Evolutionary conservation across 192 early-diverging fungal species (phyloP).

Genomic region (Umbelopsis isabellina): DNA sequence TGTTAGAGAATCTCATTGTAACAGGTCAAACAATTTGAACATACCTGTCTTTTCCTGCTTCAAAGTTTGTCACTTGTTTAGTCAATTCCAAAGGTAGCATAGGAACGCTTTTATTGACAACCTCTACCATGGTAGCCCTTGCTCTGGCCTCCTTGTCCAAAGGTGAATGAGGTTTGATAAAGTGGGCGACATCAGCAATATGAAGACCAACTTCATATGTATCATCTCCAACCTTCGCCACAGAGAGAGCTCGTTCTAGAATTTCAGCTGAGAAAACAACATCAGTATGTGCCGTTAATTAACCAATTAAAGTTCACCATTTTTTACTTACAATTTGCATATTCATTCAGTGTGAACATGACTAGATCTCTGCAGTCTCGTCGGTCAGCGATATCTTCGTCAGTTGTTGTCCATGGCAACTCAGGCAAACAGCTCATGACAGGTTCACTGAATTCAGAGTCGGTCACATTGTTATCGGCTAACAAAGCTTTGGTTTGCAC

Average conservation of each 20-base stretch:
- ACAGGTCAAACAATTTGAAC: not conserved
- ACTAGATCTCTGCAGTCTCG: slow-evolving; percentile 69
- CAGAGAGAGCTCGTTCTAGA: slow-evolving; percentile 80
- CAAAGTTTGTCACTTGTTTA: slow-evolving; percentile 92
- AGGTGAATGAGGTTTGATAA: slow-evolving; percentile 88
- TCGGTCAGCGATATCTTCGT: slow-evolving; percentile 61
- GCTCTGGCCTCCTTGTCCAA: slow-evolving; percentile 93
- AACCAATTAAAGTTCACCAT: not conserved
- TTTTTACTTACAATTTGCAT: slow-evolving; percentile 61
- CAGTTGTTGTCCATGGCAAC: slow-evolving; percentile 79
- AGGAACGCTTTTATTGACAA: slow-evolving; percentile 97
- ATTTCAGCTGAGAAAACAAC: not conserved
- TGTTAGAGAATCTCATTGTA: not conserved
- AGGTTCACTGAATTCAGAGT: slow-evolving; percentile 69
- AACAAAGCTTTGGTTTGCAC: slow-evolving; percentile 80
- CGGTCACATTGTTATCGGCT: slow-evolving; percentile 75
- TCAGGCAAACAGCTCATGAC: slow-evolving; percentile 76
- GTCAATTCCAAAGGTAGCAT: slow-evolving; percentile 94
- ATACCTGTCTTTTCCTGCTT: slow-evolving; percentile 75
- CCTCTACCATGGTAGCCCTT: slow-evolving; percentile 90
- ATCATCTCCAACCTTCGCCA: slow-evolving; percentile 63
- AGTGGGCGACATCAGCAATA: slow-evolving; percentile 95
- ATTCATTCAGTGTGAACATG: slow-evolving; percentile 86
- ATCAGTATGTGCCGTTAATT: not conserved
- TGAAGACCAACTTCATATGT: slow-evolving; percentile 79